Evolutionary conservation across 2,329 filamentous ascomycete genomes (phyloP).

Genomic region (Colletotrichum orchidophilum): DNA sequence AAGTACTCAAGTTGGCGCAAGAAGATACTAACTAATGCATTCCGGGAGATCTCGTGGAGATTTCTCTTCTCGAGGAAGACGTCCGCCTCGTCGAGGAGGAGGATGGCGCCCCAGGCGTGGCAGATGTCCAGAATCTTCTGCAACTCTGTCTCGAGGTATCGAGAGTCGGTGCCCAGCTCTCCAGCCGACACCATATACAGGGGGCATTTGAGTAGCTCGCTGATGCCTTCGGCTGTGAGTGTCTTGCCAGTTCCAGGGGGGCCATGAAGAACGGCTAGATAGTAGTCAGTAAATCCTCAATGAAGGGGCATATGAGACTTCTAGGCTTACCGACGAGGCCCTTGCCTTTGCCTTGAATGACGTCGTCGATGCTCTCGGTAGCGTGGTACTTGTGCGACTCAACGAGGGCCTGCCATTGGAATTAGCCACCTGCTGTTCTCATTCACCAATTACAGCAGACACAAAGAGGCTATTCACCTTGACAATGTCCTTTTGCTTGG

Average conservation of each 20-base stretch:
- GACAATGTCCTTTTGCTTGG: slow-evolving; percentile 72
- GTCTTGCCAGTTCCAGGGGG: slow-evolving; percentile 83
- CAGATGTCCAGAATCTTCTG: slow-evolving; percentile 89
- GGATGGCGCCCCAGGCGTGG: slow-evolving; percentile 85
- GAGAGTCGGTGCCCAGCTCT: slow-evolving; percentile 68
- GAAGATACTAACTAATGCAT: slow-evolving; percentile 88
- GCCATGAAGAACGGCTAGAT: slow-evolving; percentile 77
- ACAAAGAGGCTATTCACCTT: slow-evolving; percentile 47
- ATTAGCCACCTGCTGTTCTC: background rate
- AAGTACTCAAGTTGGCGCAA: slow-evolving; percentile 89
- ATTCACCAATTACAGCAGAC: background rate
- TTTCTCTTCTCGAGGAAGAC: slow-evolving; percentile 86
- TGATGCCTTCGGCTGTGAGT: slow-evolving; percentile 27
- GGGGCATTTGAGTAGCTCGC: slow-evolving; percentile 26
- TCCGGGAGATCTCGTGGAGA: slow-evolving; percentile 84
- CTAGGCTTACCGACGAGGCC: slow-evolving; percentile 79
- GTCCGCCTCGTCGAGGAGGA: slow-evolving; percentile 87
- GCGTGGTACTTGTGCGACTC: slow-evolving; percentile 86
- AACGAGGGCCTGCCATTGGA: slow-evolving; percentile 69
- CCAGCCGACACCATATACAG: slow-evolving; percentile 29
- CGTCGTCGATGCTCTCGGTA: slow-evolving; percentile 83
- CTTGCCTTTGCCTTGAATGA: slow-evolving; percentile 85
- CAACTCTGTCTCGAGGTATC: slow-evolving; percentile 77
- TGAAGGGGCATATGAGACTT: slow-evolving; percentile 36
- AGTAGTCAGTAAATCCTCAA: background rate